Conservation (phyloP, 2,329 filamentous ascomycete species). For the Nothomitra cinnamomea region DNA sequence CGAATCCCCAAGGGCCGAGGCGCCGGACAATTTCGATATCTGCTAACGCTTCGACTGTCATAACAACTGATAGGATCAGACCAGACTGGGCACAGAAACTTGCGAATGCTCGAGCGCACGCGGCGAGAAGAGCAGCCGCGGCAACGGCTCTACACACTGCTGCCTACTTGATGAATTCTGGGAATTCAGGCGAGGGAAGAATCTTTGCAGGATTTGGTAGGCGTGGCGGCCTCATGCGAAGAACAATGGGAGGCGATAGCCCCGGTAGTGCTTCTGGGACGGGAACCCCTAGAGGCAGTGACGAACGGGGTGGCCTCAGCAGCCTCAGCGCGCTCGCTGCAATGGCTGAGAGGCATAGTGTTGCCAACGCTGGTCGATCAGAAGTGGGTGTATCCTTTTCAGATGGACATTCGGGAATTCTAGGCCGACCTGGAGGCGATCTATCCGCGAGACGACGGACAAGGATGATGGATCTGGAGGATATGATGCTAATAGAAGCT, state of each 20-base stretch:
- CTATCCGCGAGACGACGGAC: slow-evolving; percentile 25
- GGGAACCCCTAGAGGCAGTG: background rate
- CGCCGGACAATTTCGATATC: slow-evolving; percentile 56
- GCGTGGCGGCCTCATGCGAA: slow-evolving; percentile 29
- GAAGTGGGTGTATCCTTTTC: background rate
- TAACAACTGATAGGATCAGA: slow-evolving; percentile 81
- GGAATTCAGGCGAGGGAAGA: slow-evolving; percentile 21
- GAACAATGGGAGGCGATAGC: slow-evolving; percentile 23
- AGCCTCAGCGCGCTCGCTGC: slow-evolving; percentile 17
- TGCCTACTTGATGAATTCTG: slow-evolving; percentile 65
- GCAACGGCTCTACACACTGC: slow-evolving; percentile 90
- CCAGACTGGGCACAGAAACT: slow-evolving; percentile 92
- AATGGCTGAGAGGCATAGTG: slow-evolving; percentile 12
- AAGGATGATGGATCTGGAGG: slow-evolving; percentile 76
- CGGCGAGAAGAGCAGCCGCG: slow-evolving; percentile 72
- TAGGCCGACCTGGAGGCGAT: background rate
- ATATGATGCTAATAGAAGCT: slow-evolving; percentile 97
- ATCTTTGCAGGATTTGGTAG: slow-evolving; percentile 42
- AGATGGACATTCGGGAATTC: background rate
- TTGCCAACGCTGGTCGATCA: slow-evolving; percentile 10
- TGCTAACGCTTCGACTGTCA: slow-evolving; percentile 66
- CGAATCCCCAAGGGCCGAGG: slow-evolving; percentile 20
- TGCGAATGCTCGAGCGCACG: slow-evolving; percentile 66
- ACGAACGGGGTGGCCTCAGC: slow-evolving; percentile 12
- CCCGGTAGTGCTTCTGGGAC: slow-evolving; percentile 12